phyloP scores from a whole-genome alignment of 345 rosid genomes.

The Linum usitatissimum region DNA sequence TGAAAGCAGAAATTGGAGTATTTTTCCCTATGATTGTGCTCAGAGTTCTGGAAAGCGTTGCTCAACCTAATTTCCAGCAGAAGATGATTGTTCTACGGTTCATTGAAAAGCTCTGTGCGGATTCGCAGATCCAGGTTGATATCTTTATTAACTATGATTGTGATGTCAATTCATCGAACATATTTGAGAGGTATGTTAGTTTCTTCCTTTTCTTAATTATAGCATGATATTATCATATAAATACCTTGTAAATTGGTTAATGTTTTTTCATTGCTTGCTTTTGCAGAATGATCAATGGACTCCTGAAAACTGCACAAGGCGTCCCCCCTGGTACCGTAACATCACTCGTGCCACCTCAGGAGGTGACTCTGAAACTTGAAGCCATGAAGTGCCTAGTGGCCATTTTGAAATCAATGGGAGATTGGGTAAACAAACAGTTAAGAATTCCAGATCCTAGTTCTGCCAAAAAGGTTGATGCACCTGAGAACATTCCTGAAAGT shows the following conservation, averaged over 20 bases:
- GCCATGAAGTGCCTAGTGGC: slow-evolving; percentile 96
- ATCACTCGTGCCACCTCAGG: slow-evolving; percentile 86
- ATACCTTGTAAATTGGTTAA: too few species aligned
- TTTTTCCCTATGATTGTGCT: slow-evolving; percentile 99
- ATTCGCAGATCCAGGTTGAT: slow-evolving; percentile 94
- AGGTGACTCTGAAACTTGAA: slow-evolving; percentile 84
- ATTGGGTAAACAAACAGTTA: slow-evolving; percentile 95
- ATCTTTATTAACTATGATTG: slow-evolving; percentile 98
- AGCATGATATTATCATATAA: neutral
- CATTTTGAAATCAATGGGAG: slow-evolving; percentile 93
- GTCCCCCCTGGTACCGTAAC: slow-evolving; percentile 76
- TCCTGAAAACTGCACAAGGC: slow-evolving; percentile 99
- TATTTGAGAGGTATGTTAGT: slow-evolving; percentile 81
- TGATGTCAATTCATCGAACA: slow-evolving; percentile 96
- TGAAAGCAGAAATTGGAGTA: slow-evolving; percentile 99
- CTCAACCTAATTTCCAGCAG: slow-evolving; percentile 98
- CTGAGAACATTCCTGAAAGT: slow-evolving; percentile 51
- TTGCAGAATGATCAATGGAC: slow-evolving; percentile 97
- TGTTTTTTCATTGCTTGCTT: slow-evolving; percentile 14
- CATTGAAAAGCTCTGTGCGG: slow-evolving; percentile 87
- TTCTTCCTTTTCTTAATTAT: slow-evolving; percentile 1
- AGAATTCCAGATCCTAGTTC: slow-evolving; percentile 84
- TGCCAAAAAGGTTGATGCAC: slow-evolving; percentile 45
- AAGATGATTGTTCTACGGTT: slow-evolving; percentile 97
- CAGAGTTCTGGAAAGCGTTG: slow-evolving; percentile 87